phyloP scores from a whole-genome alignment of 2,329 filamentous ascomycete genomes.

The Graphilbum fragrans region DNA sequence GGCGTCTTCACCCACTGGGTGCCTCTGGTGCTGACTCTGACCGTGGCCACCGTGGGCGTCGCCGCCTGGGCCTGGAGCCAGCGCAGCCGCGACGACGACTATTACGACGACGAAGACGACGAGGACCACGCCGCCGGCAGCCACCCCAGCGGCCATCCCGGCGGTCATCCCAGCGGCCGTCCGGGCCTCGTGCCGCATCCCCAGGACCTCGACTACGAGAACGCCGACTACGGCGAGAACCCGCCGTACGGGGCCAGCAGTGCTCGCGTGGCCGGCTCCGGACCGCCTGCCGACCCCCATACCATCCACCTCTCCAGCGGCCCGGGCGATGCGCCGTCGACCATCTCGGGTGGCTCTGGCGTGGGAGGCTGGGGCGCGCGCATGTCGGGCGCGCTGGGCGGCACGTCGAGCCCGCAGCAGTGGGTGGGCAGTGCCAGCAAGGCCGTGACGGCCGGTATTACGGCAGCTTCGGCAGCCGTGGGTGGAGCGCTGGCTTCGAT shows the following conservation, averaged over 20 bases:
- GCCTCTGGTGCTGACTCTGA: conserved; percentile 74
- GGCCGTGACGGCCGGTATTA: conserved; percentile 68
- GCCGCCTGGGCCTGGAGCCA: conserved; percentile 94
- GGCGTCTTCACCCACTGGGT: conserved; percentile 74
- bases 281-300: conserved; percentile 6
- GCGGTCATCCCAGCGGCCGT: no score
- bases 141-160: no score
- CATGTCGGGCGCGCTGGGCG: conserved; percentile 68
- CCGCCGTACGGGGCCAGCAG: conserved; percentile 33
- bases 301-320: conserved; percentile 5
- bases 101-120: conserved; percentile 48
- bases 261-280: conserved; percentile 18
- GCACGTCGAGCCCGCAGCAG: conserved; percentile 79
- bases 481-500: conserved; percentile 75
- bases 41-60: conserved; percentile 73
- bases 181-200: background rate
- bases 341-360: conserved; percentile 23
- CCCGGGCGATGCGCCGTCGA: conserved; percentile 41
- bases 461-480: conserved; percentile 70
- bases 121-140: conserved; percentile 12
- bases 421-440: conserved; percentile 75
- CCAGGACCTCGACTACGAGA: conserved; percentile 30
- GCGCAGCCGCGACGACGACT: conserved; percentile 59
- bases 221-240: conserved; percentile 36
- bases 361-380: conserved; percentile 56